phyloP scores from a whole-genome alignment of 2,329 filamentous ascomycete genomes.

The Apiospora sp. region DNA sequence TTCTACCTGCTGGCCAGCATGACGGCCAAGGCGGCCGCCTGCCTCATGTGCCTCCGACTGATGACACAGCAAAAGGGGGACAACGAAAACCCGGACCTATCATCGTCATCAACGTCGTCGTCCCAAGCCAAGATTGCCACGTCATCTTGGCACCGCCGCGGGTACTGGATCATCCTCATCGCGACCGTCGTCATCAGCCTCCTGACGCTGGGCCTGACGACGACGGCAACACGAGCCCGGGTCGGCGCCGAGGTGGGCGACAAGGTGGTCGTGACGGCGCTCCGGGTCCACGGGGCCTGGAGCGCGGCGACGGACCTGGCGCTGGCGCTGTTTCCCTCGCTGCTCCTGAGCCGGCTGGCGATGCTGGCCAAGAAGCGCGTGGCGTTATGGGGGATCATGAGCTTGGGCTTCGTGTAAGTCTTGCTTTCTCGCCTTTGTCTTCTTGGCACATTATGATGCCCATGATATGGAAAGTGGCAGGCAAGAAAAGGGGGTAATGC shows the following conservation, averaged over 20 bases:
- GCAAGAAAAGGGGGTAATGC: not conserved
- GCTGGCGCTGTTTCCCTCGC: slow-evolving; percentile 14
- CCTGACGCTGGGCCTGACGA: not conserved
- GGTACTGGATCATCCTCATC: not conserved
- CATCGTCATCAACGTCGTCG: not conserved
- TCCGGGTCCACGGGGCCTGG: slow-evolving; percentile 1
- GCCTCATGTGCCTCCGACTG: not conserved
- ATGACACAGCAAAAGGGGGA: not conserved
- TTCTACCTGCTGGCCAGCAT: not conserved
- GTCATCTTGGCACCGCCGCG: not conserved
- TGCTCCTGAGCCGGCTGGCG: not conserved
- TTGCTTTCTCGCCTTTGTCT: too few relatives aligned
- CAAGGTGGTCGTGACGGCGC: not conserved
- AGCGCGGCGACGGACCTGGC: not conserved
- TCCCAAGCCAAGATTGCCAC: not conserved
- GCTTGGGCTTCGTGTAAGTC: not conserved
- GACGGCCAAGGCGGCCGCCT: not conserved
- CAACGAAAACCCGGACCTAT: not conserved
- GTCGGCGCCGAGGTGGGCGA: not conserved
- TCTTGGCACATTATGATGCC: too few relatives aligned
- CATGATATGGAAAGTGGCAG: not conserved
- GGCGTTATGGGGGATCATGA: slow-evolving; percentile 10
- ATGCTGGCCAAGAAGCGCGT: slow-evolving; percentile 5
- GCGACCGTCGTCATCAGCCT: not conserved
- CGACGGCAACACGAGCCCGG: not conserved